Base-by-base conservation (phyloP, 2,329 filamentous ascomycete genomes). In the Fusarium foetens region DNA sequence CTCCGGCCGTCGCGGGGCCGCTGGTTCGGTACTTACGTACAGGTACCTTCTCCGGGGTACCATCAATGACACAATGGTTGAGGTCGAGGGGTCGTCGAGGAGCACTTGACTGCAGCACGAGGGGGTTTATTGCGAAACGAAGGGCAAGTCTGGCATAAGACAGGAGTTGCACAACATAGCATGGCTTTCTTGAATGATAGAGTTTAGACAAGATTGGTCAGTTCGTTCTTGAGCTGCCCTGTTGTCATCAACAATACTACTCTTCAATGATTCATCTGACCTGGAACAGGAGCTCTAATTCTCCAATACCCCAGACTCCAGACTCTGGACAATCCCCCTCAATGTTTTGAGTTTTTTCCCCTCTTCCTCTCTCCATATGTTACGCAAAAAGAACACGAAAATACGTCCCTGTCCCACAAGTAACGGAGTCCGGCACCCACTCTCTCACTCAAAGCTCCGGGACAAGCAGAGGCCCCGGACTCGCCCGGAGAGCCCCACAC, bases 1-100 rank as follows among this genome's bases (percentile, higher is more conserved):
- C 70, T 65, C 71, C 71, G 64, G 67, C 67, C 70, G 71, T 73
- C 63, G 71, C 74, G 74, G 74, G 74, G 74, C 74, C 69, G 72
- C 51, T 73, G 49, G 64, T 42, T 72, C 58, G 59, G 69, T 73
- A 76, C 74, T 76, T 75, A 71, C 71, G 72, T 74, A 73, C 66
- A 42, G 45, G 68, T 74, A 74, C 58, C 72, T 49, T 57, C 38
- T 42, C 53, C 52, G 59, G 64, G 59, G 70, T 76, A 52, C 49
- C 71, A 75, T 76, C 69, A 62, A 76, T 77, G 75, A 77, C 73
- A 77, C 65, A 77, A 77, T 76, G 48, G 33, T 57, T 60, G 59
- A 67, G 43, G 31, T 52, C 54, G 51, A 53, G 51, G 49, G 62
- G 43, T 66, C 29, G 36, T 52, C 25, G 38, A 70, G 63, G 65